A percentile compares a stretch with the other conserved stretches of the same genome.
Conservation (phyloP, 1,284 basidiomycete genomes). For the Pisolithus thermaeus region DNA sequence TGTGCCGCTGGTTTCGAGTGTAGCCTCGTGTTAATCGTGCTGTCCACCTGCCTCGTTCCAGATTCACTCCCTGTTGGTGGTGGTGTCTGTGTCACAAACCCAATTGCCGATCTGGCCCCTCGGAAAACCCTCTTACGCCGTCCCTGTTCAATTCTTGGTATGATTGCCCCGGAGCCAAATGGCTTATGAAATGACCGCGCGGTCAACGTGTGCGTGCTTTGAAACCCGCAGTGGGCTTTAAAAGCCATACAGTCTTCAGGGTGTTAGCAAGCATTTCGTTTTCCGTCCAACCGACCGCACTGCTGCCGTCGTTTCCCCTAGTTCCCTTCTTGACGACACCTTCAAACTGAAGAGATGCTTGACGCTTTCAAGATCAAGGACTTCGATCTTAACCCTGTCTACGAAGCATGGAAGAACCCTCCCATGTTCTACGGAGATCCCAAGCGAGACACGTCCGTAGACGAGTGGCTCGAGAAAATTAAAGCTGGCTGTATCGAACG, state of each 20-base stretch:
- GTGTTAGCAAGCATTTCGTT: background rate
- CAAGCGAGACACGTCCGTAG: conserved; percentile 60
- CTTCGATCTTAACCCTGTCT: conserved; percentile 62
- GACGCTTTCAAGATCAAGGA: conserved; percentile 71
- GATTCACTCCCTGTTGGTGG: too few relatives aligned
- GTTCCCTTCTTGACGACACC: background rate
- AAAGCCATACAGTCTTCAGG: background rate
- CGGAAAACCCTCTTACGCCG: background rate
- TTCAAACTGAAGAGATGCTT: conserved; percentile 38
- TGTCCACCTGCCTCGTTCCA: too few relatives aligned
- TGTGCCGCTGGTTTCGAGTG: background rate
- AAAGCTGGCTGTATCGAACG: conserved; percentile 61
- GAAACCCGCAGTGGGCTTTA: background rate
- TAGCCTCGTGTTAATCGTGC: background rate
- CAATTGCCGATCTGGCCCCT: background rate
- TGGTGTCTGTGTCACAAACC: background rate
- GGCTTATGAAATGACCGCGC: background rate
- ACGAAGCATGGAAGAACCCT: conserved; percentile 54
- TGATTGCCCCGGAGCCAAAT: background rate
- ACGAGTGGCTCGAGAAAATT: conserved; percentile 65
- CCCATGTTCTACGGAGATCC: conserved; percentile 61
- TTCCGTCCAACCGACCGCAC: background rate
- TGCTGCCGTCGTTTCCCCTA: background rate
- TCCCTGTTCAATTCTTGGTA: background rate
- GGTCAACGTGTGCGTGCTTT: background rate